These are phyloP conservation scores for Oenanthe javanica DNA, from an alignment of 140 eudicot species.

Conservation along the genomic window DNA sequence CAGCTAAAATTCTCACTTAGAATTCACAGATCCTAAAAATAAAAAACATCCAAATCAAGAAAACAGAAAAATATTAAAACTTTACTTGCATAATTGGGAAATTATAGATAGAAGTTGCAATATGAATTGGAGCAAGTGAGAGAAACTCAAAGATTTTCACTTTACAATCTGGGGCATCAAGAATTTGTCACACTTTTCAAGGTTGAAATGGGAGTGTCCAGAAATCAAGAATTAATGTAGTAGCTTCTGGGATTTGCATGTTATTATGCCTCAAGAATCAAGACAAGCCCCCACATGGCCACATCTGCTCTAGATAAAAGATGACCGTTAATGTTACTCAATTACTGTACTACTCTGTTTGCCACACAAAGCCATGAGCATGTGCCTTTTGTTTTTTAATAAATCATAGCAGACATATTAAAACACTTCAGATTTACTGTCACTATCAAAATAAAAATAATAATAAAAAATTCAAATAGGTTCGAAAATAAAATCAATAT, in stretches of 20 bases:
- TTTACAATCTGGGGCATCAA: neutral
- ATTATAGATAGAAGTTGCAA: slow-evolving; percentile 3
- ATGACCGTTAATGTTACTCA: neutral
- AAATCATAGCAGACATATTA: too few relatives aligned
- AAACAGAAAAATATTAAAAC: neutral
- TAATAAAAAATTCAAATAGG: too few relatives aligned
- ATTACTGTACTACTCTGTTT: too few relatives aligned
- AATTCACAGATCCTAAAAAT: too few relatives aligned
- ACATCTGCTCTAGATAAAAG: neutral
- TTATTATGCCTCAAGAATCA: neutral
- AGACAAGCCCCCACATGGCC: neutral
- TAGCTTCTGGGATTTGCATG: neutral
- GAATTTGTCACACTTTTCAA: neutral
- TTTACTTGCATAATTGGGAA: slow-evolving; percentile 29
- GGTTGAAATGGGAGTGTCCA: neutral
- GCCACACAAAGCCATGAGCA: too few relatives aligned
- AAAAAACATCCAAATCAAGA: neutral
- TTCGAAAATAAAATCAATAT: too few relatives aligned
- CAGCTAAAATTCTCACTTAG: slow-evolving; percentile 2
- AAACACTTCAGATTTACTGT: too few relatives aligned
- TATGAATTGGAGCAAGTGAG: neutral
- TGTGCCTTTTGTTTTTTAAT: too few relatives aligned
- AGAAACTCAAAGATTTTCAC: neutral
- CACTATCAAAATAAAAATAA: too few relatives aligned
- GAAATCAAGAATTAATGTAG: neutral